phyloP scores from a whole-genome alignment of 2,329 filamentous ascomycete genomes.

The Colletotrichum siamense region DNA sequence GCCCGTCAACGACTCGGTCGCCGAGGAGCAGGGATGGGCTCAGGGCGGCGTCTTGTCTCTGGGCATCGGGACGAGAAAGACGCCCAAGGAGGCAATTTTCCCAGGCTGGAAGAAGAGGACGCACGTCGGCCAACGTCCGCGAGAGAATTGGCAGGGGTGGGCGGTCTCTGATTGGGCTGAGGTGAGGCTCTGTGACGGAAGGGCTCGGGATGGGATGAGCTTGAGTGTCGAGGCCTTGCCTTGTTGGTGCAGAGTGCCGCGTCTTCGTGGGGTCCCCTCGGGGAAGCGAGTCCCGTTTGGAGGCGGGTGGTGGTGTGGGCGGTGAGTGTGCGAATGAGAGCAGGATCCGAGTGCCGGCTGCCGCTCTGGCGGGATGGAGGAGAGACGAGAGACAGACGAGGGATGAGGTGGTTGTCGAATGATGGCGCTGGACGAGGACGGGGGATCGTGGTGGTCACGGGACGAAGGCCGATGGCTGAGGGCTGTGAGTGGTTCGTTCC shows the following conservation, averaged over 20 bases:
- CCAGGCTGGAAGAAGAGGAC: neutral
- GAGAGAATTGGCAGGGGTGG: neutral
- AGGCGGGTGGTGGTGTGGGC: too few species aligned
- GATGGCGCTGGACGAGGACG: neutral
- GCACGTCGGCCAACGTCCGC: neutral
- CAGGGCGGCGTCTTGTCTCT: neutral
- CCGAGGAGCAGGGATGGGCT: slow-evolving; percentile 1
- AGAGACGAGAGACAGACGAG: neutral
- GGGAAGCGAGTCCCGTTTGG: neutral
- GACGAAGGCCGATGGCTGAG: neutral
- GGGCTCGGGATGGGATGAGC: neutral
- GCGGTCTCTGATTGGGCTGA: neutral
- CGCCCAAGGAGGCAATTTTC: neutral
- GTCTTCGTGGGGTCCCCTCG: neutral
- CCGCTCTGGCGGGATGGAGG: neutral
- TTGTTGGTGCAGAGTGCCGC: neutral
- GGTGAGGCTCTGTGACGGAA: neutral
- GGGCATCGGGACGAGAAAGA: neutral
- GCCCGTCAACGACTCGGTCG: neutral
- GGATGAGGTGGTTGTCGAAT: neutral
- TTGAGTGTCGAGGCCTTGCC: neutral
- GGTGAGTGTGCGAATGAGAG: neutral
- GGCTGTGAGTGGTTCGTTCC: neutral
- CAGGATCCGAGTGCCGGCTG: neutral
- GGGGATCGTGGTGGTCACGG: neutral